Evolutionary conservation across 495 filamentous ascomycete genomes (phyloP).

Genomic region (Talaromyces thailandensis): DNA sequence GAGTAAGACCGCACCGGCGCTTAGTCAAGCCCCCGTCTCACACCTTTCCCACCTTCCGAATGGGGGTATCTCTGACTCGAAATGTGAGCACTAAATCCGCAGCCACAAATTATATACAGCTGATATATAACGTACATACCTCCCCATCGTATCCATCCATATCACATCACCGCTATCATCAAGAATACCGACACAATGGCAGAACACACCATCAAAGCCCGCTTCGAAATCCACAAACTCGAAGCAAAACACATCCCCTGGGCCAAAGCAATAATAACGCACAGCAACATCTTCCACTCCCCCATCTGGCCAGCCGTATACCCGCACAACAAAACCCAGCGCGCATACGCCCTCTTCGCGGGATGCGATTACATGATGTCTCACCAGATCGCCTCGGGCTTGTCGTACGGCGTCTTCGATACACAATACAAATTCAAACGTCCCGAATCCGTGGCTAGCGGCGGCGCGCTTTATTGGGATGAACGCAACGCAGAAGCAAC

Average conservation of each 20-base stretch:
- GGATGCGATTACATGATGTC: slow-evolving; percentile 13
- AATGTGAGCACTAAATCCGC: no score
- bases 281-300: slow-evolving; percentile 27
- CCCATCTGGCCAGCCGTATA: slow-evolving; percentile 24
- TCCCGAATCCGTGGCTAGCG: slow-evolving; percentile 17
- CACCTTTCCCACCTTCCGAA: no score
- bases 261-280: slow-evolving; percentile 25
- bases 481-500: slow-evolving; percentile 14
- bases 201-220: slow-evolving; percentile 2
- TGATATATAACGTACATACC: background rate
- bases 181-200: background rate
- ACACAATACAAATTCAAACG: slow-evolving; percentile 33
- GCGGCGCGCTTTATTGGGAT: slow-evolving; percentile 34
- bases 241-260: slow-evolving; percentile 23
- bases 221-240: slow-evolving; percentile 27
- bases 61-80: no score
- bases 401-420: slow-evolving; percentile 38
- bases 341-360: slow-evolving; percentile 11
- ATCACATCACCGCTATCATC: no score
- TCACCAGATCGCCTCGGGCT: slow-evolving; percentile 27
- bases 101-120: background rate
- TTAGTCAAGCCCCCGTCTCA: no score
- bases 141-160: no score
- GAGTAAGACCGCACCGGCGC: no score
- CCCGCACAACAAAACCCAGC: slow-evolving; percentile 13